Evolutionary conservation across 345 rosid genomes (phyloP).

Genomic region (Physaria fendleri): DNA sequence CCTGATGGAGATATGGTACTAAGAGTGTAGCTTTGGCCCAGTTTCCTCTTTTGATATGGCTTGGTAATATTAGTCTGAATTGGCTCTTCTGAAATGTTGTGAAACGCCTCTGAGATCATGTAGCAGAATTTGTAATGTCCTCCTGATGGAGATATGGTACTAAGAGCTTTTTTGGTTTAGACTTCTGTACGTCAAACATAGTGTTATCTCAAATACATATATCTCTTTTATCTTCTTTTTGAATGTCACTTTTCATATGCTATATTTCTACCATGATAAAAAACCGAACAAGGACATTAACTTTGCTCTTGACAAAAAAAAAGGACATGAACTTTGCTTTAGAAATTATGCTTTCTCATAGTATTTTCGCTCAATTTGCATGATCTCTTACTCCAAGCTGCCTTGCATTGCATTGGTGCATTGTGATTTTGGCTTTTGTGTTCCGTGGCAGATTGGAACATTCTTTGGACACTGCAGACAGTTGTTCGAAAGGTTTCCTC

Average conservation of each 20-base stretch:
- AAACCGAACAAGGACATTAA: conserved; percentile 13
- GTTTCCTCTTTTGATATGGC: conserved; percentile 84
- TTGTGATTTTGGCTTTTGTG: conserved; percentile 40
- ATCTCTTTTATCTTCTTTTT: background rate
- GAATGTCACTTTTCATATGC: background rate
- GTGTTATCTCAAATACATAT: conserved; percentile 4
- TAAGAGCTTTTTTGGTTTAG: background rate
- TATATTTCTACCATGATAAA: conserved; percentile 17
- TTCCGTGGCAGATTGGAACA: conserved; percentile 38
- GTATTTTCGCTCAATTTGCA: background rate
- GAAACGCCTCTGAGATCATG: conserved; percentile 22
- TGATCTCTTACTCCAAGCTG: conserved; percentile 23
- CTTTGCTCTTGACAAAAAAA: conserved; percentile 6
- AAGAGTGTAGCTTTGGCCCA: conserved; percentile 85
- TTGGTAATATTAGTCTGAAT: conserved; percentile 81
- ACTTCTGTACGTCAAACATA: conserved; percentile 11
- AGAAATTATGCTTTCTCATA: background rate
- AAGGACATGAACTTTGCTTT: conserved; percentile 10
- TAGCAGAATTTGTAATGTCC: conserved; percentile 17
- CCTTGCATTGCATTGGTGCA: conserved; percentile 33
- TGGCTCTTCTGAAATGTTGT: conserved; percentile 63
- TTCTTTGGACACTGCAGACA: conserved; percentile 36
- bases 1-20: conserved; percentile 10
- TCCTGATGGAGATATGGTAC: conserved; percentile 11
- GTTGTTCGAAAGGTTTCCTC: conserved; percentile 50